Evolutionary conservation across 139 green algal genomes (phyloP), one percentile per base, ranked within the genome.

Genomic region (Tetraselmis chui): DNA sequence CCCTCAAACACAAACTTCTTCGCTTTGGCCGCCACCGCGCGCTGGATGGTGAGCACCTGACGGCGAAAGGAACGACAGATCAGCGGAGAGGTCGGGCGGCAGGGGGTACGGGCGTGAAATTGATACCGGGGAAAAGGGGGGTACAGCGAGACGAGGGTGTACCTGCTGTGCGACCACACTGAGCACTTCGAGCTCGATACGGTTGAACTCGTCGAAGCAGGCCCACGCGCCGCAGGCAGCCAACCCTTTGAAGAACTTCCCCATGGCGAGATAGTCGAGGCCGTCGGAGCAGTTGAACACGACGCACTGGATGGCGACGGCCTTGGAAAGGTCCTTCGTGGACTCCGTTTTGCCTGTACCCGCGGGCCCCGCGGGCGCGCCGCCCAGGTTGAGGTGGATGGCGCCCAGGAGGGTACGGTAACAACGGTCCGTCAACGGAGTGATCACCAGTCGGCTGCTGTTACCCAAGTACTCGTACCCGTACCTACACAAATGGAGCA

Each of bases 161-260:
- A 67, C 45, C 45, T 67, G 45, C 74, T 29, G 28, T 80, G 23
- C 76, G 28, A 80, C 25, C 29, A 59, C 76, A 2, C 30, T 80
- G 2, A 67, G 26, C 75, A 87, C 85, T 79, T 89, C 85, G 2
- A 87, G 85, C 59, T 89, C 85, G 59, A 89, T 89, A 31, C 85
- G 82, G 80, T 89, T 89, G 85, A 89, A 89, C 83, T 89, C 85
- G 31, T 89, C 85, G 83, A 89, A 89, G 79, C 85, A 89, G 31
- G 85, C 85, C 85, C 85, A 89, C 28, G 83, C 83, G 31, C 85
- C 85, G 23, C n/a, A 83, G 31, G n/a, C 59, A 26, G 83, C 82
- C 29, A 89, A 76, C 32, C 85, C 84, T 76, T 89, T 89, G 85
- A 89, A 89, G 77, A 89, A 89, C 82, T 89, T 89, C 76, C 79